A percentile compares a stretch with the other conserved stretches of the same genome.
Conservation (phyloP, 2,329 filamentous ascomycete species). For the Sporothrix mexicana region DNA sequence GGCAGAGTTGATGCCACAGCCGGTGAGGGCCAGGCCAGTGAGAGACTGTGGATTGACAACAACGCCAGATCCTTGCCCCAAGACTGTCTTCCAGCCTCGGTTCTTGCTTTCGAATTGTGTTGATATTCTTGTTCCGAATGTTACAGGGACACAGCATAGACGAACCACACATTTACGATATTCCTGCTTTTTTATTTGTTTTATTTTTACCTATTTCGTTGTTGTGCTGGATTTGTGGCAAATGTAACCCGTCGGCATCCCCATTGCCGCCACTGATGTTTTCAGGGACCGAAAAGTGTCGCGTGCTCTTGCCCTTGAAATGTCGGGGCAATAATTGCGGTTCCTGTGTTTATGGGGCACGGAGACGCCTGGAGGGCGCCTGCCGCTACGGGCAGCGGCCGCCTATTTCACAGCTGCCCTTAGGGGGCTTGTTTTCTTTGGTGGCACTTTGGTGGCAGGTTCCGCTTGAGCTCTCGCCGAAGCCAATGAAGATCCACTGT, state of each 20-base stretch:
- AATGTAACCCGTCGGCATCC: background rate
- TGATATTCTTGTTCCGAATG: background rate
- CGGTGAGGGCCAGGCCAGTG: background rate
- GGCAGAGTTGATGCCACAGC: no score
- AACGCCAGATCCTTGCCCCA: background rate
- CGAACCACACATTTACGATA: background rate
- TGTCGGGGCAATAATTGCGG: background rate
- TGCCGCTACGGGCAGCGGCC: constrained; percentile 9
- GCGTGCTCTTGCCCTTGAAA: constrained; percentile 1
- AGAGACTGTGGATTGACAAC: constrained; percentile 3
- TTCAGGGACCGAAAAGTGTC: constrained; percentile 23
- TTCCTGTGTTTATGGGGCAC: constrained; percentile 15
- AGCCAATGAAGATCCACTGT: background rate
- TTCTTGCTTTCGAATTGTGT: background rate
- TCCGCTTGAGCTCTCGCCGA: background rate
- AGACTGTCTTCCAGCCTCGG: background rate
- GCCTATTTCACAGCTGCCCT: background rate
- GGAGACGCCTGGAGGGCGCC: constrained; percentile 23
- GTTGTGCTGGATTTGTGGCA: background rate
- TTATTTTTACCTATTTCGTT: background rate
- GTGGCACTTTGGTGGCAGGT: constrained; percentile 19
- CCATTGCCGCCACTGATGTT: background rate
- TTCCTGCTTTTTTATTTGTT: background rate
- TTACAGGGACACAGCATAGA: background rate
- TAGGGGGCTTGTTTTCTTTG: background rate